Evolutionary conservation across 371 early-diverging fungal genomes (phyloP).

Genomic region (Blastocladiella emersonii): DNA sequence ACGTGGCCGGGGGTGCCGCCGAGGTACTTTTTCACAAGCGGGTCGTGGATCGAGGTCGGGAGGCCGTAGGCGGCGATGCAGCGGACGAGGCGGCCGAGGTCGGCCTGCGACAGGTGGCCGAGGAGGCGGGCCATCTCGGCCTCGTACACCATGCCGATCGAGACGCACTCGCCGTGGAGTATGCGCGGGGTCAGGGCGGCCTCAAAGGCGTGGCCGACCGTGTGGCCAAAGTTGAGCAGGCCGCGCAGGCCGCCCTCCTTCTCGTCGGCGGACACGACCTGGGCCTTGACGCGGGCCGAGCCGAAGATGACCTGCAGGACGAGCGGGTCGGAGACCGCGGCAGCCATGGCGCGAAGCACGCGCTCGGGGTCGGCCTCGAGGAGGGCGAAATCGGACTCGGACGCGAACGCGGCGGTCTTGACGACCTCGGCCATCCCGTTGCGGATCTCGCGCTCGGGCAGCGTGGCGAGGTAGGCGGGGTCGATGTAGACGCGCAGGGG

Average conservation of each 20-base stretch:
- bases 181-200: slow-evolving; percentile 76
- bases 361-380: slow-evolving; percentile 74
- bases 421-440: slow-evolving; percentile 97
- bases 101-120: slow-evolving; percentile 71
- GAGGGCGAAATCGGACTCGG: slow-evolving; percentile 67
- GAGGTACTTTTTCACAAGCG: slow-evolving; percentile 35
- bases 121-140: slow-evolving; percentile 82
- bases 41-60: slow-evolving; percentile 70
- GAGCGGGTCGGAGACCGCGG: slow-evolving; percentile 32
- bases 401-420: slow-evolving; percentile 93
- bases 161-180: slow-evolving; percentile 93
- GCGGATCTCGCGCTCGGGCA: slow-evolving; percentile 84
- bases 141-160: slow-evolving; percentile 88
- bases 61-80: slow-evolving; percentile 77
- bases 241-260: slow-evolving; percentile 89
- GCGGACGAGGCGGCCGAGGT: slow-evolving; percentile 75
- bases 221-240: slow-evolving; percentile 92
- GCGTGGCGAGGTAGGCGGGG: slow-evolving; percentile 62
- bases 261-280: slow-evolving; percentile 89
- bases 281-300: slow-evolving; percentile 81
- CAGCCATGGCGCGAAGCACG: slow-evolving; percentile 38
- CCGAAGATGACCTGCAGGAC: slow-evolving; percentile 73
- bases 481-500: slow-evolving; percentile 88
- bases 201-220: slow-evolving; percentile 93
- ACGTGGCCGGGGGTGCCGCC: slow-evolving; percentile 20